A percentile compares a stretch with the other conserved stretches of the same genome.
Evolutionary conservation across 169 alveolate species (phyloP).

Genomic region (Plasmodium chabaudi): DNA sequence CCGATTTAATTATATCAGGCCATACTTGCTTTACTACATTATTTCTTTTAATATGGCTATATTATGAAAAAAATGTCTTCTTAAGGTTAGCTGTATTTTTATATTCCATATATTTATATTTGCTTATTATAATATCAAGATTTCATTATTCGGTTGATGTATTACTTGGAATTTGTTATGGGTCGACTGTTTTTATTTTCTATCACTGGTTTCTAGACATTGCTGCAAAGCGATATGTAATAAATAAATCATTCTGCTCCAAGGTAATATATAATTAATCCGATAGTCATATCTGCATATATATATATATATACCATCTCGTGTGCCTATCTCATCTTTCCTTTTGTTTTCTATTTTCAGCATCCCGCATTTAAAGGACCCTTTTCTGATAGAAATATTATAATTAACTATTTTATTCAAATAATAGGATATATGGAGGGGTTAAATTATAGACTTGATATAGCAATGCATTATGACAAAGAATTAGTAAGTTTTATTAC

Average conservation of each 20-base stretch:
- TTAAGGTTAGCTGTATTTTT: conserved; percentile 33
- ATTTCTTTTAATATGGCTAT: conserved; percentile 67
- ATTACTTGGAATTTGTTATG: conserved; percentile 80
- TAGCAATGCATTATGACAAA: conserved; percentile 39
- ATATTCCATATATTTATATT: conserved; percentile 32
- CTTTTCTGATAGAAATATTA: conserved; percentile 13
- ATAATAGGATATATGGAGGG: conserved; percentile 36
- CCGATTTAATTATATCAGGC: conserved; percentile 86
- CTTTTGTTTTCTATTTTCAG: background rate
- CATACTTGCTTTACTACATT: conserved; percentile 80
- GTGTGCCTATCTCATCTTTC: background rate
- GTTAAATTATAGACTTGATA: conserved; percentile 27
- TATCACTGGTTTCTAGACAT: conserved; percentile 35
- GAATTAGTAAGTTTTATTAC: conserved; percentile 35
- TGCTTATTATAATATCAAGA: conserved; percentile 77
- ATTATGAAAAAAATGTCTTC: conserved; percentile 60
- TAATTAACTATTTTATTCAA: conserved; percentile 20
- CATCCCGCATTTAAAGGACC: conserved; percentile 5
- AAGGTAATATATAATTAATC: conserved; percentile 9
- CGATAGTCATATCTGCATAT: background rate
- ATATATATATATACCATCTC: background rate
- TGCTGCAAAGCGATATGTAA: conserved; percentile 54
- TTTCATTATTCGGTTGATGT: conserved; percentile 86
- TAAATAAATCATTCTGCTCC: conserved; percentile 26
- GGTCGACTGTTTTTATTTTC: conserved; percentile 15